phyloP scores from a whole-genome alignment of 1,139 yeast species.

The Kodamaea alishanica region DNA sequence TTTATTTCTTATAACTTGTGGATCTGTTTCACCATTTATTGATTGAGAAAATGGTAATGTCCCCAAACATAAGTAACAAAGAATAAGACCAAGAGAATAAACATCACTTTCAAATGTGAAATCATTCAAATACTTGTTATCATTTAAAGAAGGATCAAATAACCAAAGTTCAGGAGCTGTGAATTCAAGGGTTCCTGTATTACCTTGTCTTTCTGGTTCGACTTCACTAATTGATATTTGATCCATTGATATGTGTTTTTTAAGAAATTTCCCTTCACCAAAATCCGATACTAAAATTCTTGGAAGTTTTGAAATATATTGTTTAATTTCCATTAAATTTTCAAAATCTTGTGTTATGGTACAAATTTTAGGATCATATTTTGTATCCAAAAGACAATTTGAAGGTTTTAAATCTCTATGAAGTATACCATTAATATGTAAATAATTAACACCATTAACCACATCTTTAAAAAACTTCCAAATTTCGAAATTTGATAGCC shows the following conservation, averaged over 20 bases:
- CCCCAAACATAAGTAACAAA: constrained; percentile 71
- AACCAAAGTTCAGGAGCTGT: constrained; percentile 79
- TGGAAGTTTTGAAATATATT: constrained; percentile 44
- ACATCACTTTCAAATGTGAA: constrained; percentile 72
- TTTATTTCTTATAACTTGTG: constrained; percentile 24
- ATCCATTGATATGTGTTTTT: constrained; percentile 21
- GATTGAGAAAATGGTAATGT: constrained; percentile 51
- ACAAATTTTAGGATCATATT: constrained; percentile 18
- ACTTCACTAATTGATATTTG: constrained; percentile 11
- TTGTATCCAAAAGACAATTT: constrained; percentile 62
- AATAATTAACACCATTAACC: constrained; percentile 62
- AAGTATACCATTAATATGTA: constrained; percentile 70
- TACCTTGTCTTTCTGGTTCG: constrained; percentile 44
- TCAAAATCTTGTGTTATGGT: constrained; percentile 12
- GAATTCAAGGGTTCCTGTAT: constrained; percentile 83
- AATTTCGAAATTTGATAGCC: constrained; percentile 42
- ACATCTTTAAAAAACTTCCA: constrained; percentile 65
- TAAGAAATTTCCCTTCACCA: constrained; percentile 82
- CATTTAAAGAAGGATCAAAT: constrained; percentile 20
- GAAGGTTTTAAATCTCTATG: constrained; percentile 90
- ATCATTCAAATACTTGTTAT: constrained; percentile 36
- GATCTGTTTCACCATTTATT: constrained; percentile 32
- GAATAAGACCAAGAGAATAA: constrained; percentile 77
- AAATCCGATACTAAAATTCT: constrained; percentile 78
- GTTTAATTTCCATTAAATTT: constrained; percentile 19